A percentile compares a stretch with the other conserved stretches of the same genome.
These are phyloP conservation scores for Boletellus ananas DNA, from an alignment of 768 basidiomycete genomes.

Conservation along the genomic window DNA sequence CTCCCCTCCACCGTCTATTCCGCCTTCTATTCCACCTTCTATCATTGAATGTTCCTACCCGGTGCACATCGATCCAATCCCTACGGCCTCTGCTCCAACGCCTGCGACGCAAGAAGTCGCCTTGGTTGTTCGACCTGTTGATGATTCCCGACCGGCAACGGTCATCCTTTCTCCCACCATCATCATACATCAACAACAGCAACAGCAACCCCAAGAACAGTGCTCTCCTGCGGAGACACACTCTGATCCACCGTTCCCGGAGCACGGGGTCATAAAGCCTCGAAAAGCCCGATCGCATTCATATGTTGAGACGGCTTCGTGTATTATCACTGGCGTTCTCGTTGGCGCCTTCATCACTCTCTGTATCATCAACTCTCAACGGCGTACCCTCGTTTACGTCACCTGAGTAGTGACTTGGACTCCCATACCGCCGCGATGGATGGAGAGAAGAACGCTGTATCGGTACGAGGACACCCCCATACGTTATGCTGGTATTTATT, in stretches of 20 bases:
- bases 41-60: constrained; percentile 14
- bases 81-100: neutral
- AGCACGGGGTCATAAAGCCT: constrained; percentile 9
- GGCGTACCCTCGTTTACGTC: constrained; percentile 43
- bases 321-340: constrained; percentile 55
- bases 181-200: constrained; percentile 22
- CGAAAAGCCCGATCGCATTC: constrained; percentile 23
- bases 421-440: neutral
- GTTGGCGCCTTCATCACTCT: constrained; percentile 55
- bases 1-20: constrained; percentile 18
- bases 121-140: constrained; percentile 1
- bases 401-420: constrained; percentile 18
- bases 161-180: constrained; percentile 26
- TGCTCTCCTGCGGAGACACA: constrained; percentile 9
- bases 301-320: constrained; percentile 38
- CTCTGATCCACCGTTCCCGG: constrained; percentile 8
- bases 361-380: constrained; percentile 45
- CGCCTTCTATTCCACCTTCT: constrained; percentile 16
- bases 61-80: neutral
- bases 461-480: constrained; percentile 9
- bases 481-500: constrained; percentile 30
- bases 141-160: constrained; percentile 9
- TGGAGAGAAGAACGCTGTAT: constrained; percentile 19
- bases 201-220: constrained; percentile 14
- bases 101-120: constrained; percentile 4